Percentiles rank a stretch among this genome's conserved stretches.
Evolutionary conservation across 768 basidiomycete genomes (phyloP).

Genomic region (Cantharellus cinnabarinus): DNA sequence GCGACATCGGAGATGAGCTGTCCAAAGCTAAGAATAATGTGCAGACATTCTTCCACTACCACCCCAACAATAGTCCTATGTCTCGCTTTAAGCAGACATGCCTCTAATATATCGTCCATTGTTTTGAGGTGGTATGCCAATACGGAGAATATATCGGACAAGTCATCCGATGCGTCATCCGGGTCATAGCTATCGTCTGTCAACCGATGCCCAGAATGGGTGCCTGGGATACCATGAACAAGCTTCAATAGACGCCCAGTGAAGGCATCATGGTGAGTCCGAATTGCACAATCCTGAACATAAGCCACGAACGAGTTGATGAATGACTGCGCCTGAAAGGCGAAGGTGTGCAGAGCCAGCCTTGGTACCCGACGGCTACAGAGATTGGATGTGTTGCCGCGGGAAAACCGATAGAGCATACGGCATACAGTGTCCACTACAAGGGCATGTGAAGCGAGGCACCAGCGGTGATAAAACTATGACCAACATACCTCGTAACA

Average conservation of each 20-base stretch:
- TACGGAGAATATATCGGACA: slow-evolving; percentile 46
- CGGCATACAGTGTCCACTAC: slow-evolving; percentile 48
- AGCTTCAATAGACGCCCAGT: slow-evolving; percentile 10
- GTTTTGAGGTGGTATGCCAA: slow-evolving; percentile 43
- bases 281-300: slow-evolving; percentile 63
- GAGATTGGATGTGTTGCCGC: slow-evolving; percentile 11
- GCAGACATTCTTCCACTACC: not conserved
- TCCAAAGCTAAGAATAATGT: not conserved
- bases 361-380: slow-evolving; percentile 26
- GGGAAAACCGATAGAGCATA: slow-evolving; percentile 43
- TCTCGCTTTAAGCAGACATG: slow-evolving; percentile 7
- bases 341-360: slow-evolving; percentile 40
- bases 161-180: slow-evolving; percentile 3
- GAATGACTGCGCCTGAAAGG: slow-evolving; percentile 56
- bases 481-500: slow-evolving; percentile 44
- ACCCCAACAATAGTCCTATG: not conserved
- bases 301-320: slow-evolving; percentile 46
- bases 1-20: not conserved
- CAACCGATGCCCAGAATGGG: slow-evolving; percentile 14
- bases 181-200: not conserved
- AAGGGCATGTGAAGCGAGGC: slow-evolving; percentile 8
- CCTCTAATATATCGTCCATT: slow-evolving; percentile 44
- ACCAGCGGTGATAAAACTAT: slow-evolving; percentile 8
- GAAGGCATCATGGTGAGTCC: slow-evolving; percentile 56
- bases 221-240: not conserved